These are phyloP conservation scores for Kluyveromyces wickerhamii DNA, from an alignment of 805 yeast genomes.

Conservation along the genomic window DNA sequence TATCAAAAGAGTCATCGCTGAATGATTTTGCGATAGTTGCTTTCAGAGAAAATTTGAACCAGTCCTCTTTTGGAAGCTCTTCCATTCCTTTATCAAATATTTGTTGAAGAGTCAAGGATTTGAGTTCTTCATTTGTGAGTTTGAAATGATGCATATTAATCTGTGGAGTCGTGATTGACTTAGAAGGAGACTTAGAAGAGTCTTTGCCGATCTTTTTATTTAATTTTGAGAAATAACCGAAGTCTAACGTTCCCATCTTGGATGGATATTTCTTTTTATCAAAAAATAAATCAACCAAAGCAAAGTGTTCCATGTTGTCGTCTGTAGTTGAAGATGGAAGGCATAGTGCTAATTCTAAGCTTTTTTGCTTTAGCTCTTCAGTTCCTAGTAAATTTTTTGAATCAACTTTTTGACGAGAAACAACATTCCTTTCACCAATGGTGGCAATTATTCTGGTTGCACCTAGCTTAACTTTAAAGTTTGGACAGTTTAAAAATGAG, in stretches of 20 bases:
- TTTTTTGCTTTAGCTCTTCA: constrained; percentile 34
- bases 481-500: constrained; percentile 49
- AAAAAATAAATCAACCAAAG: constrained; percentile 40
- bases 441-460: constrained; percentile 55
- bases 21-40: constrained; percentile 69
- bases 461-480: constrained; percentile 48
- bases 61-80: constrained; percentile 50
- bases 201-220: constrained; percentile 10
- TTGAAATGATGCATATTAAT: constrained; percentile 37
- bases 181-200: constrained; percentile 6
- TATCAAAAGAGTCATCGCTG: constrained; percentile 45
- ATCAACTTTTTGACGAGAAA: constrained; percentile 26
- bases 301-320: constrained; percentile 32
- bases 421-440: constrained; percentile 53
- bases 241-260: constrained; percentile 49
- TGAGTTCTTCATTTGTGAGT: constrained; percentile 49
- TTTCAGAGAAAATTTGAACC: constrained; percentile 55
- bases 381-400: constrained; percentile 18
- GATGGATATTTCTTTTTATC: constrained; percentile 41
- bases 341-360: constrained; percentile 46
- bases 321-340: constrained; percentile 43
- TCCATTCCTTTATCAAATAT: constrained; percentile 53
- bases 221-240: constrained; percentile 40
- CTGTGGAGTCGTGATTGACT: constrained; percentile 28
- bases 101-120: constrained; percentile 48